Base-by-base conservation (phyloP, 1,139 yeast species). In the Kodamaea suecica region DNA sequence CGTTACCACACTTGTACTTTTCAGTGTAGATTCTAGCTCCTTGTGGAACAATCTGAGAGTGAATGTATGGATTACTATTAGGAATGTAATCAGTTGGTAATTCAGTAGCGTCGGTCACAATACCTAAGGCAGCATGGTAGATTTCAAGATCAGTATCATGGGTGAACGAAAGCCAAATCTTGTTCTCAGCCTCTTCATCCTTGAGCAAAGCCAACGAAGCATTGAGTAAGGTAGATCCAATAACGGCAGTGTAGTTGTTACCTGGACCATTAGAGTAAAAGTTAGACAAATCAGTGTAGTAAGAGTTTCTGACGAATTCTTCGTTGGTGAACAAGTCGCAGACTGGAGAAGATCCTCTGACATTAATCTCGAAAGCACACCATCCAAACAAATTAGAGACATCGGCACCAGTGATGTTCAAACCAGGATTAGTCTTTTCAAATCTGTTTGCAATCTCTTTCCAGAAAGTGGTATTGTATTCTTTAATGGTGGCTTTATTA, bases 311-410 rank as follows among this genome's bases (percentile, higher is more conserved):
- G 16, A 70, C 55, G 48, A 63, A 68, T 40, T 78, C 81, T 30
- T 71, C 72, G 33, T 62, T 59, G 34, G 75, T 69, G 57, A 78
- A 70, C n/a, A 76, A 57, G 26, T 64, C 60, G 51, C 83, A 74
- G 40, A 76, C 66, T 9, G 66, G 64, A 4, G 79, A 66, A 17
- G 55, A 41, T 3, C 81, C 82, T 23, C 57, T 57, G 11, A 65
- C 72, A 44, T 71, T 71, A 42, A 76, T 54, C 48, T 76, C 84
- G 50, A 61, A 78, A 2, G 77, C 78, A 55, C 81, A 77, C 57
- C 72, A 57, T 31, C 57, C 54, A 44, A 70, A 58, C 43, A 75
- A 45, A 32, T 55, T 48, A 30, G 50, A 50, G 29, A 76, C 63
- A 45, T 80, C 82, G 8, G 44, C 35, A 4, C 55, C 44, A 4